Conservation (phyloP, 139 green algal species). For the Chlamydomonas incerta region DNA sequence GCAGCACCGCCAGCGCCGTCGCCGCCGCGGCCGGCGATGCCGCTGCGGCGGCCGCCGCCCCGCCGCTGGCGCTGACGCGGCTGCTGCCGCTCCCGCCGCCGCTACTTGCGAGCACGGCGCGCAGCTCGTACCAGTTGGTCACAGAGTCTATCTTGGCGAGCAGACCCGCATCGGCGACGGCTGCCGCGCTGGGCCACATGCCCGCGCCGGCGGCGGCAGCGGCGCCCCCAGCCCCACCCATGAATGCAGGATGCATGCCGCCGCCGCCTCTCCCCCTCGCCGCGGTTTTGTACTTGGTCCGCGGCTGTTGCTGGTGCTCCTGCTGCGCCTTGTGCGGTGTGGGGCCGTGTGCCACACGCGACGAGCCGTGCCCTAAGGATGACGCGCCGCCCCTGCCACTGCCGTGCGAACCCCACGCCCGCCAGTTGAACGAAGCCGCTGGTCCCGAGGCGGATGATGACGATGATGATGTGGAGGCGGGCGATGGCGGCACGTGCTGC, state of each 20-base stretch:
- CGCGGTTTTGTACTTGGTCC: too few relatives aligned
- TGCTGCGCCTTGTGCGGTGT: not conserved
- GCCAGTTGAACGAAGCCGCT: not conserved
- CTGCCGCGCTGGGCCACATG: too few relatives aligned
- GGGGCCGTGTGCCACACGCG: not conserved
- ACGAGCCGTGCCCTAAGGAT: not conserved
- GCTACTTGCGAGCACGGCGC: not conserved
- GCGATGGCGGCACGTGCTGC: slow-evolving; percentile 16
- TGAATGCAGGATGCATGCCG: too few relatives aligned
- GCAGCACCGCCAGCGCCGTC: not conserved
- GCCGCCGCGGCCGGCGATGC: too few relatives aligned
- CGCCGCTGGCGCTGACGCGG: not conserved
- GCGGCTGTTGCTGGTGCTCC: not conserved
- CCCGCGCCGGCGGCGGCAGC: too few relatives aligned
- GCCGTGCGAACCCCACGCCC: not conserved
- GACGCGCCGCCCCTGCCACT: not conserved
- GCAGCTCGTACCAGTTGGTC: slow-evolving; percentile 39
- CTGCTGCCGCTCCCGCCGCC: not conserved
- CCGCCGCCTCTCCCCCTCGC: too few relatives aligned
- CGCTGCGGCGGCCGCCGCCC: not conserved
- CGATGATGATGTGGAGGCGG: not conserved
- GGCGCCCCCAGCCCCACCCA: too few relatives aligned
- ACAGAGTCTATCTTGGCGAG: not conserved
- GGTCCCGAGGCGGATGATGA: not conserved
- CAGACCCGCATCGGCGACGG: not conserved